Evolutionary conservation across 2,329 filamentous ascomycete species (phyloP).

Genomic region (Colletotrichum shisoi): DNA sequence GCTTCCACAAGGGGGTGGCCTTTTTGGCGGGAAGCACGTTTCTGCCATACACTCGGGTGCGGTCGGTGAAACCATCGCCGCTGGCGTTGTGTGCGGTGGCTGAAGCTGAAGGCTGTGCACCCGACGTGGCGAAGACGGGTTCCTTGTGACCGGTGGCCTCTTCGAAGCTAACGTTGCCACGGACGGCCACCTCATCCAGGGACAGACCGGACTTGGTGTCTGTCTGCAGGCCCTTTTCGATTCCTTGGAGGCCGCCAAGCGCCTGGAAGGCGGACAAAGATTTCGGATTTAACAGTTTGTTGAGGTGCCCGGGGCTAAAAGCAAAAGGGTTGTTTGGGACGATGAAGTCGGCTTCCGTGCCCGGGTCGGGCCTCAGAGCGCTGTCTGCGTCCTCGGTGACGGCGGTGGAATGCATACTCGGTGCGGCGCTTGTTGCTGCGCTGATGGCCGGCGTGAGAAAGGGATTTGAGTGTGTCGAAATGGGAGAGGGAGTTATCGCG

Average conservation of each 20-base stretch:
- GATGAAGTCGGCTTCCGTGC: slow-evolving; percentile 74
- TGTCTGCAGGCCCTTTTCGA: slow-evolving; percentile 74
- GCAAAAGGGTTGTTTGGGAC: slow-evolving; percentile 78
- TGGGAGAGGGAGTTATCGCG: slow-evolving; percentile 37
- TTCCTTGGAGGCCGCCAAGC: slow-evolving; percentile 71
- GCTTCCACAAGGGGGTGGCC: slow-evolving; percentile 64
- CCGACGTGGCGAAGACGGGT: slow-evolving; percentile 16
- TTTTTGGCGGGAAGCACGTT: slow-evolving; percentile 72
- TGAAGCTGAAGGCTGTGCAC: slow-evolving; percentile 24
- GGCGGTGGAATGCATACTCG: slow-evolving; percentile 38
- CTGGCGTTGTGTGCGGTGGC: slow-evolving; percentile 17
- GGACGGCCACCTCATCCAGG: slow-evolving; percentile 69
- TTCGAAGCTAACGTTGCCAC: slow-evolving; percentile 73
- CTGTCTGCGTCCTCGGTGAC: slow-evolving; percentile 51
- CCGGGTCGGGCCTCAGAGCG: slow-evolving; percentile 72
- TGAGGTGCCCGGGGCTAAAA: slow-evolving; percentile 75
- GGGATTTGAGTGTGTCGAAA: slow-evolving; percentile 42
- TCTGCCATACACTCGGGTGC: slow-evolving; percentile 64
- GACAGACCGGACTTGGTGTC: slow-evolving; percentile 71
- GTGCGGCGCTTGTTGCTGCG: slow-evolving; percentile 22
- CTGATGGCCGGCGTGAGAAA: slow-evolving; percentile 43
- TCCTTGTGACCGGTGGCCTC: slow-evolving; percentile 59
- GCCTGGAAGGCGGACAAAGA: slow-evolving; percentile 74
- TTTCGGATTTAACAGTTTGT: slow-evolving; percentile 79
- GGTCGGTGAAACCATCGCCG: slow-evolving; percentile 53